Conservation (phyloP, 2,329 filamentous ascomycete species). For the Colletotrichum nymphaeae region DNA sequence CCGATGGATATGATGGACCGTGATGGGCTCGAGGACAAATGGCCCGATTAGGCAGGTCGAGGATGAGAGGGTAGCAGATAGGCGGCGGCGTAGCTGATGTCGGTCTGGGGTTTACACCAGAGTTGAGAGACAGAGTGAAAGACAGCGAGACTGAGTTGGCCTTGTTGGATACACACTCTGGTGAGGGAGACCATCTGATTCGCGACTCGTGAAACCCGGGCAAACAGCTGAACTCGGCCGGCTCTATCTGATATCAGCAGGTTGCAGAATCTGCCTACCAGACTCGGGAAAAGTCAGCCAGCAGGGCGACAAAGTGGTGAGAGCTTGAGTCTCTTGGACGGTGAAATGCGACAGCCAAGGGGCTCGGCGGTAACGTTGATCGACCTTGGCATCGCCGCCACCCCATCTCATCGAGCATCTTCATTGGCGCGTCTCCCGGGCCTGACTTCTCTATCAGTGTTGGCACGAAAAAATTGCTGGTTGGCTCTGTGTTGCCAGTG, state of each 20-base stretch:
- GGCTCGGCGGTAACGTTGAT: conserved; percentile 33
- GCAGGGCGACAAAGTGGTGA: neutral
- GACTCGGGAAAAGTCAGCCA: neutral
- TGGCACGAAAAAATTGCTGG: conserved; percentile 17
- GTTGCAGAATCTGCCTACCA: neutral
- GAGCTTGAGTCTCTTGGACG: neutral
- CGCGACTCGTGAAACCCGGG: conserved; percentile 3
- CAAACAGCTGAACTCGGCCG: conserved; percentile 2
- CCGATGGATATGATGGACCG: conserved; percentile 16
- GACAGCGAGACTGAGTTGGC: neutral
- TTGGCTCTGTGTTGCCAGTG: conserved; percentile 7
- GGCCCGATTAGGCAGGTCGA: conserved; percentile 36
- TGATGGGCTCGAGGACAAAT: conserved; percentile 31
- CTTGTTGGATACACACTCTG: neutral
- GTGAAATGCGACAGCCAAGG: conserved; percentile 27
- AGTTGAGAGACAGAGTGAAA: neutral
- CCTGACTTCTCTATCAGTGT: conserved; percentile 24
- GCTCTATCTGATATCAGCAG: conserved; percentile 3
- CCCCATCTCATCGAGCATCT: neutral
- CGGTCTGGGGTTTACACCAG: conserved; percentile 3
- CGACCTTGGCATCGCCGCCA: conserved; percentile 35
- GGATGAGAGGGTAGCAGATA: conserved; percentile 14
- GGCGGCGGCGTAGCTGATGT: conserved; percentile 14
- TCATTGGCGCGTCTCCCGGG: conserved; percentile 27
- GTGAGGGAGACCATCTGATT: neutral